Evolutionary conservation across 345 rosid genomes (phyloP), one percentile per base, ranked within the genome.

Genomic region (Pistacia vera): DNA sequence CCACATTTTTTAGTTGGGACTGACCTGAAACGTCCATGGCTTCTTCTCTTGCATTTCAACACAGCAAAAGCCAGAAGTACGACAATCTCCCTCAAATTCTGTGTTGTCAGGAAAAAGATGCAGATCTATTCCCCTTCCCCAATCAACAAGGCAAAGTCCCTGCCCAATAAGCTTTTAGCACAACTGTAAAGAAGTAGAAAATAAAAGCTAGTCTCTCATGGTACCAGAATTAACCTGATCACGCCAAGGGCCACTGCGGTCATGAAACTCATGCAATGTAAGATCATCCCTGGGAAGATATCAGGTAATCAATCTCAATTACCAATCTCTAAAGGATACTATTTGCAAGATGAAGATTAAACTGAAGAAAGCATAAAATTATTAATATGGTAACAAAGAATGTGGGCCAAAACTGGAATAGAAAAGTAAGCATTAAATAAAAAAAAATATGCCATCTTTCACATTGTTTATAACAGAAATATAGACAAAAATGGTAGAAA

Each of bases 61-160:
- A 78, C 99, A 93, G 65, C 97, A 86, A 84, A 92, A 96, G 74
- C 99, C 95, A 81, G 99, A 93, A 63, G 99, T 93, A 85, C 97
- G 86, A 74, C 90, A 89, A 78, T 88, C 96, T 77, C 97, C 98
- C 48, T 73, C 80, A 75, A 90, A 95, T 73, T 84, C 75, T 14
- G 75, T 78, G 78, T 81, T 81, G n/a, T 85, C 84, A 9, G 96
- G 89, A 81, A 95, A 95, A 66, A 92, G 91, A 73, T 80, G 86
- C 81, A 91, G 80, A 85, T 95, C 98, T 83, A 95, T 93, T 63
- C 94, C 98, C 84, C 91, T 89, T 30, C 99, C 99, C 98, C 97
- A 95, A 78, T 95, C 99, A 54, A 95, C 93, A 69, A 95, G 94
- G 85, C 96, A 93, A 10, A 95, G 98, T 81, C 99, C 98, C 99